Evolutionary conservation across 768 basidiomycete genomes (phyloP).

Genomic region (Boletus pseudo-olivaceus): DNA sequence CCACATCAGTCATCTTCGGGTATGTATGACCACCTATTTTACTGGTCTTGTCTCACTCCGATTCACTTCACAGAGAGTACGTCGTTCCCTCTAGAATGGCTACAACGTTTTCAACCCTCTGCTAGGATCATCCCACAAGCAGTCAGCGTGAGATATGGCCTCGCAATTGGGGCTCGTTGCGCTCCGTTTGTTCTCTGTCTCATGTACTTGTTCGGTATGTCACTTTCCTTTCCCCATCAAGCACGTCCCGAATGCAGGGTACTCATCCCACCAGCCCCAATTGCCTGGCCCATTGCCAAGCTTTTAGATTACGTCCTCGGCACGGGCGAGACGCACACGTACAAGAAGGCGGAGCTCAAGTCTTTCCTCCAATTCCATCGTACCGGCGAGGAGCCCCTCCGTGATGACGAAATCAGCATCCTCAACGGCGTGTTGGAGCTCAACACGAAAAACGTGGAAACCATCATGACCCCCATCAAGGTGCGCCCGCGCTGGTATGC

Average conservation of each 20-base stretch:
- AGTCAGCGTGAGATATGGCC: slow-evolving; percentile 74
- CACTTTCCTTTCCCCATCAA: neutral
- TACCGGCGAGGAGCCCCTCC: slow-evolving; percentile 66
- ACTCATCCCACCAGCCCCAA: slow-evolving; percentile 48
- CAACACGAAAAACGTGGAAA: slow-evolving; percentile 69
- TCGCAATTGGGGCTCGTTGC: slow-evolving; percentile 74
- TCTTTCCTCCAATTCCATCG: slow-evolving; percentile 80
- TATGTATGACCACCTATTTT: slow-evolving; percentile 30
- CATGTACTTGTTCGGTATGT: slow-evolving; percentile 59
- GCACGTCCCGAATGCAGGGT: too few relatives aligned
- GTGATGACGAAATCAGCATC: slow-evolving; percentile 80
- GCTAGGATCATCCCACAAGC: slow-evolving; percentile 67
- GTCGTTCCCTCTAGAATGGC: slow-evolving; percentile 2
- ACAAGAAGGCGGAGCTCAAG: slow-evolving; percentile 80
- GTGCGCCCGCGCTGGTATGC: slow-evolving; percentile 29
- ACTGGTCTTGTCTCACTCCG: neutral
- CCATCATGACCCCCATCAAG: slow-evolving; percentile 80
- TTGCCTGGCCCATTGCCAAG: slow-evolving; percentile 69
- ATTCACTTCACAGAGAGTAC: slow-evolving; percentile 35
- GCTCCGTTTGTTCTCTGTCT: slow-evolving; percentile 69
- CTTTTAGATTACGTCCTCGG: slow-evolving; percentile 83
- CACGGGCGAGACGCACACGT: slow-evolving; percentile 63
- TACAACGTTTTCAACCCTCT: neutral
- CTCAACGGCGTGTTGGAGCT: slow-evolving; percentile 78
- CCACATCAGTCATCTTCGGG: slow-evolving; percentile 74